A percentile compares a stretch with the other conserved stretches of the same genome.
Conservation (phyloP, 2,329 filamentous ascomycete species). For the Colletotrichum sp. region DNA sequence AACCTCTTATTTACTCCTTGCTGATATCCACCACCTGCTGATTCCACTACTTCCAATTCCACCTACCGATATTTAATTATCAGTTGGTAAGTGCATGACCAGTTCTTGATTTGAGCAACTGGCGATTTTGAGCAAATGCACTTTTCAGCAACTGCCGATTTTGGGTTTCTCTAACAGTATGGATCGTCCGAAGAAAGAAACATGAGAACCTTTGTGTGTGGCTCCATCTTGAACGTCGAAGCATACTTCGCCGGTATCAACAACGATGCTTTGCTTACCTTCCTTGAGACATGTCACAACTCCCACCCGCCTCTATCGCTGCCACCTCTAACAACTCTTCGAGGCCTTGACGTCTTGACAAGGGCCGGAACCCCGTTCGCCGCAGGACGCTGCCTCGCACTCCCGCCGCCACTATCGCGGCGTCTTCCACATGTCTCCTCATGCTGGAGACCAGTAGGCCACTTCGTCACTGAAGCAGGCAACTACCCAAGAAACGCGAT, state of each 20-base stretch:
- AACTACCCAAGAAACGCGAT: neutral
- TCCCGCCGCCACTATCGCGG: neutral
- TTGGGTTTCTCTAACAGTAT: neutral
- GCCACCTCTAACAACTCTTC: neutral
- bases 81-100: neutral
- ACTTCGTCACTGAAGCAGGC: neutral
- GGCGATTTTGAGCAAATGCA: neutral
- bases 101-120: neutral
- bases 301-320: neutral
- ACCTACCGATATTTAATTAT: neutral
- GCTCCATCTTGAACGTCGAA: neutral
- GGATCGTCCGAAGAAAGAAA: neutral
- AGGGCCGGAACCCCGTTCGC: neutral
- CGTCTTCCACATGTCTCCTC: neutral
- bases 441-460: neutral
- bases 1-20: neutral
- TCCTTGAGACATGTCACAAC: neutral
- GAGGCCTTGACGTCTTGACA: neutral
- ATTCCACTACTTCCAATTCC: neutral
- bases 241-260: neutral
- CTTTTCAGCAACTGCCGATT: neutral
- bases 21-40: neutral
- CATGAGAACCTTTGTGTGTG: neutral
- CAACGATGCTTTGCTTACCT: neutral
- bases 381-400: neutral